Evolutionary conservation across 495 filamentous ascomycete species (phyloP).

Genomic region (Aspergillus incahuasiensis): DNA sequence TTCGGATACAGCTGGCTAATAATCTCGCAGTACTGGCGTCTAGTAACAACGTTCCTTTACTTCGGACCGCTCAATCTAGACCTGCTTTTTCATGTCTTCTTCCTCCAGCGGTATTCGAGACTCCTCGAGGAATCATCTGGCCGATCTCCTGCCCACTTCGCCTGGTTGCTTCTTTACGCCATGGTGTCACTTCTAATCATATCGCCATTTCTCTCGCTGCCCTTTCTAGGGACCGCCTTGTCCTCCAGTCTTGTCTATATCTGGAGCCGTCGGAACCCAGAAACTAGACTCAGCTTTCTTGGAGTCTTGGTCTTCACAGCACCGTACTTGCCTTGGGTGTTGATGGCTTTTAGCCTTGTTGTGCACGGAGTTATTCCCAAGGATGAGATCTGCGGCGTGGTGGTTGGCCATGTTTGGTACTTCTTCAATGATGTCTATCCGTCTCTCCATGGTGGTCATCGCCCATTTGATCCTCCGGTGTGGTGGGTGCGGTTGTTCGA

Average conservation of each 20-base stretch:
- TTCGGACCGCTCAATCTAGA: conserved; percentile 93
- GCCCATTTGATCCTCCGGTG: conserved; percentile 82
- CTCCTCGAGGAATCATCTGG: conserved; percentile 92
- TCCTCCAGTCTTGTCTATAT: conserved; percentile 95
- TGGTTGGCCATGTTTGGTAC: conserved; percentile 96
- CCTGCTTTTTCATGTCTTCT: conserved; percentile 97
- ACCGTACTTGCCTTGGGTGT: conserved; percentile 93
- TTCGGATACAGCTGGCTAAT: conserved; percentile 11
- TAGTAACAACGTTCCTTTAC: conserved; percentile 92
- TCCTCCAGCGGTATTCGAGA: conserved; percentile 93
- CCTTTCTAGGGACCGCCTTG: conserved; percentile 85
- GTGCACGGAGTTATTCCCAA: conserved; percentile 84
- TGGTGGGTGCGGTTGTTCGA: conserved; percentile 92
- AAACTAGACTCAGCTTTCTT: conserved; percentile 84
- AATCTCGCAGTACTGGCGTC: conserved; percentile 77
- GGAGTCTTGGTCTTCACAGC: conserved; percentile 88
- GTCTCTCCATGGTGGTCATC: conserved; percentile 74
- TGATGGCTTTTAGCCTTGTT: conserved; percentile 84
- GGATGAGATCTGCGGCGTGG: conserved; percentile 91
- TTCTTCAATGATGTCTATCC: conserved; percentile 98
- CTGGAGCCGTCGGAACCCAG: conserved; percentile 92
- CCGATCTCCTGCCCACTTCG: conserved; percentile 84
- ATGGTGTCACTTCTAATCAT: conserved; percentile 69
- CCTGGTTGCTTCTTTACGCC: conserved; percentile 87
- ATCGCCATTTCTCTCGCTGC: conserved; percentile 78